Evolutionary conservation across 352 stramenopile species (phyloP).

Genomic region (Phytophthora quininea): DNA sequence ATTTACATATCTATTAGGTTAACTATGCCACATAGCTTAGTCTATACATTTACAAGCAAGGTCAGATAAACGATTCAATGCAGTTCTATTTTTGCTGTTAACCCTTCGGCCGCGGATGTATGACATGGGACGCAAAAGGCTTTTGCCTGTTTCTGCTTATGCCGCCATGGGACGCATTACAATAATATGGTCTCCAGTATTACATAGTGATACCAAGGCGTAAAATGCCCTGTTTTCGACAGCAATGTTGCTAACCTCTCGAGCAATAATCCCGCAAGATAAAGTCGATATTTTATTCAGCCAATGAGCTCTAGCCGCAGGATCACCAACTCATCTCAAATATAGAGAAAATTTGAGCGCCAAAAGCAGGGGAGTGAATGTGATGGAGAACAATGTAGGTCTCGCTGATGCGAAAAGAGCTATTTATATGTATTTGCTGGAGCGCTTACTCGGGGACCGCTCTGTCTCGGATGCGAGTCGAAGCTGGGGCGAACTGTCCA

Average conservation of each 20-base stretch:
- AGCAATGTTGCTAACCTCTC: not conserved
- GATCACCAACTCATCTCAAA: not conserved
- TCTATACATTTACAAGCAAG: too few species aligned
- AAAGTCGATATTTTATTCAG: not conserved
- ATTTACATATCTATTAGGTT: too few species aligned
- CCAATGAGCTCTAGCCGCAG: not conserved
- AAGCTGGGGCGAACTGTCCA: constrained; percentile 1
- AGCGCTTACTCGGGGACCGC: not conserved
- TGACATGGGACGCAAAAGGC: not conserved
- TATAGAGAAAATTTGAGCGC: not conserved
- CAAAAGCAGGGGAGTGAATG: not conserved
- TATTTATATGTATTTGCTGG: not conserved
- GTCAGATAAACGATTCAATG: too few species aligned
- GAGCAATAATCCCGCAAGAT: not conserved
- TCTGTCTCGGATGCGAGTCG: not conserved
- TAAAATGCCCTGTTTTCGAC: not conserved
- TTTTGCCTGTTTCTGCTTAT: not conserved
- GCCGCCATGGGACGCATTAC: not conserved
- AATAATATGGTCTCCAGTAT: not conserved
- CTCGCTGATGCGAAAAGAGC: not conserved
- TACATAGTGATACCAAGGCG: not conserved
- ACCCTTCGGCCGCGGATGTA: constrained; percentile 1
- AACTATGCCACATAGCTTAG: too few species aligned
- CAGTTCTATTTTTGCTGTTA: not conserved
- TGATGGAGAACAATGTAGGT: not conserved